A percentile compares a stretch with the other conserved stretches of the same genome.
These are phyloP conservation scores for Volvox carteri DNA, from an alignment of 163 green algal genomes.

Conservation along the genomic window DNA sequence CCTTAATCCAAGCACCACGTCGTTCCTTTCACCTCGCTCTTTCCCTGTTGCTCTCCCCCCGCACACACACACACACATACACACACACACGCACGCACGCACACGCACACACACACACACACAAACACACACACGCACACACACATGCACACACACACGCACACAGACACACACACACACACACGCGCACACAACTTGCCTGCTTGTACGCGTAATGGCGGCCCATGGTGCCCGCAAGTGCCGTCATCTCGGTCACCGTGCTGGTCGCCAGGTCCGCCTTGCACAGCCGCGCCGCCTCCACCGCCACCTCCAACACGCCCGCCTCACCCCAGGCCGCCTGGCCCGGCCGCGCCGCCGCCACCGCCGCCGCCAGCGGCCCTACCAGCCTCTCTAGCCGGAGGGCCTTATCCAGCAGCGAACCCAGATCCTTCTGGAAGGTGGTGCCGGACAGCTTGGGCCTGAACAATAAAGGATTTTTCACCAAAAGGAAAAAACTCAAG, in stretches of 20 bases:
- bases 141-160: background rate
- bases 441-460: conserved; percentile 88
- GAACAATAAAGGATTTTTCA: no score
- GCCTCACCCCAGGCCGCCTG: conserved; percentile 5
- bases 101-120: no score
- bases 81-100: no score
- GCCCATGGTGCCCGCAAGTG: conserved; percentile 92
- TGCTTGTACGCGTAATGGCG: conserved; percentile 80
- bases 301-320: conserved; percentile 57
- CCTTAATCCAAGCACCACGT: no score
- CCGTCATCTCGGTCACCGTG: conserved; percentile 97
- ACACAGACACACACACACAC: background rate
- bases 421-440: conserved; percentile 95
- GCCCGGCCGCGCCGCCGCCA: conserved; percentile 51
- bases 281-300: conserved; percentile 82
- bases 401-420: conserved; percentile 93
- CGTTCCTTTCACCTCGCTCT: no score
- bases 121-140: no score
- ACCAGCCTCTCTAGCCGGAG: conserved; percentile 83
- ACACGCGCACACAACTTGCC: conserved; percentile 27
- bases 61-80: no score
- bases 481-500: no score
- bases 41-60: no score
- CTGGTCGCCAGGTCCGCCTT: conserved; percentile 93
- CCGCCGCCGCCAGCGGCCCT: conserved; percentile 70